A percentile compares a stretch with the other conserved stretches of the same genome.
phyloP scores from a whole-genome alignment of 2,329 filamentous ascomycete genomes.

The Fusarium sp. region DNA sequence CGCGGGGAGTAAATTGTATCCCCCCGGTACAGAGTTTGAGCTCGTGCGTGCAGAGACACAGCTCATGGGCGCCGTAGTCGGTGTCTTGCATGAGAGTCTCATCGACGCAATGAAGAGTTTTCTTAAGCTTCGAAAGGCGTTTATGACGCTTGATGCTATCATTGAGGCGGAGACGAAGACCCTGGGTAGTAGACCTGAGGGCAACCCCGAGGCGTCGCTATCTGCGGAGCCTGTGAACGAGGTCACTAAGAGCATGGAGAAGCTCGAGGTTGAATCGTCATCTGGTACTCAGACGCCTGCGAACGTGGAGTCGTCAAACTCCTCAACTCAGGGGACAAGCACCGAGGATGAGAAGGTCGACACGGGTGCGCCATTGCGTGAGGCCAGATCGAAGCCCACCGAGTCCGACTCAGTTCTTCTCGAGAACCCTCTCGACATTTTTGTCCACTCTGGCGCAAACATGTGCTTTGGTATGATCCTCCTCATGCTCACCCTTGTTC shows the following conservation, averaged over 20 bases:
- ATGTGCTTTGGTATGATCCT: conserved; percentile 92
- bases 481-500: conserved; percentile 91
- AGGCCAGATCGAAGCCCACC: conserved; percentile 53
- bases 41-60: conserved; percentile 88
- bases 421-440: conserved; percentile 84
- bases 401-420: conserved; percentile 76
- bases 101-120: conserved; percentile 94
- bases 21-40: conserved; percentile 87
- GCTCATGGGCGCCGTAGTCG: conserved; percentile 90
- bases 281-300: conserved; percentile 62
- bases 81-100: conserved; percentile 91
- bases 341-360: conserved; percentile 41
- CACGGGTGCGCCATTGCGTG: conserved; percentile 43
- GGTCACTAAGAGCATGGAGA: conserved; percentile 55
- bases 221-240: conserved; percentile 41
- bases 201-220: conserved; percentile 10
- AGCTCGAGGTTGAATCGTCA: conserved; percentile 49
- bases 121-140: conserved; percentile 92
- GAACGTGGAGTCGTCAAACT: conserved; percentile 37
- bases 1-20: conserved; percentile 72
- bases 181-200: conserved; percentile 41
- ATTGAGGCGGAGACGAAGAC: conserved; percentile 78
- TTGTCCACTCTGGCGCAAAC: conserved; percentile 89
- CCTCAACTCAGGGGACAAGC: conserved; percentile 35
- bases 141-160: conserved; percentile 84